phyloP scores from a whole-genome alignment of 148 eudicot genomes.

The Selenicereus undatus region DNA sequence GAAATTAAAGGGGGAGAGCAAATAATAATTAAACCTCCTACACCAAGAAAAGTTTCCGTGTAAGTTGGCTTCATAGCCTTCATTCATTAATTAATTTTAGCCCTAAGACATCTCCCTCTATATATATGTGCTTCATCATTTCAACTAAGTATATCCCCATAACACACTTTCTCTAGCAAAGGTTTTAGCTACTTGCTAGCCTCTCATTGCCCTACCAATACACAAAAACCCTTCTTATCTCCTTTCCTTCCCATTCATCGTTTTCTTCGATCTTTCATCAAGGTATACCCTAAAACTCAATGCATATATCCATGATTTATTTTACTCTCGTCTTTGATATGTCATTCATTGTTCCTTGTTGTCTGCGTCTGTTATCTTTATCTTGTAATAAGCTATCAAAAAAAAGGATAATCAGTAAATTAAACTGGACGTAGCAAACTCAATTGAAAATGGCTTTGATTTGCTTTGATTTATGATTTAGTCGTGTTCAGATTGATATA shows the following conservation, averaged over 20 bases:
- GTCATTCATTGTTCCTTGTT: too few species aligned
- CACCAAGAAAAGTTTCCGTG: conserved; percentile 16
- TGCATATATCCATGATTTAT: background rate
- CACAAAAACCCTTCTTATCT: background rate
- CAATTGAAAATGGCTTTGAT: too few species aligned
- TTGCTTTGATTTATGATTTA: too few species aligned
- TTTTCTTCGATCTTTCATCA: background rate
- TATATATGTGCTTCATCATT: background rate
- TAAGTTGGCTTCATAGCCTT: conserved; percentile 1
- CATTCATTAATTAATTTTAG: background rate
- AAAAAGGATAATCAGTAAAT: too few species aligned
- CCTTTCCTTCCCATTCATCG: background rate
- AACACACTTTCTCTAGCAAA: background rate
- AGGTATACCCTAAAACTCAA: background rate
- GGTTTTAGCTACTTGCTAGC: background rate
- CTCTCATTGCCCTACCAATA: too few species aligned
- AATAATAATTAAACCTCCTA: background rate
- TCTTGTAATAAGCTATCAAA: too few species aligned
- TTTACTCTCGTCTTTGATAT: too few species aligned
- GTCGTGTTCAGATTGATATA: too few species aligned
- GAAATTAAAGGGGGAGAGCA: background rate
- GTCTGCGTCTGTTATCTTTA: too few species aligned
- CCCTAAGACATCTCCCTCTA: background rate
- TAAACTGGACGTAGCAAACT: too few species aligned
- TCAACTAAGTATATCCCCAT: background rate